Evolutionary conservation across 108 stramenopile genomes (phyloP).

Genomic region (Cyclotella kingstonii): DNA sequence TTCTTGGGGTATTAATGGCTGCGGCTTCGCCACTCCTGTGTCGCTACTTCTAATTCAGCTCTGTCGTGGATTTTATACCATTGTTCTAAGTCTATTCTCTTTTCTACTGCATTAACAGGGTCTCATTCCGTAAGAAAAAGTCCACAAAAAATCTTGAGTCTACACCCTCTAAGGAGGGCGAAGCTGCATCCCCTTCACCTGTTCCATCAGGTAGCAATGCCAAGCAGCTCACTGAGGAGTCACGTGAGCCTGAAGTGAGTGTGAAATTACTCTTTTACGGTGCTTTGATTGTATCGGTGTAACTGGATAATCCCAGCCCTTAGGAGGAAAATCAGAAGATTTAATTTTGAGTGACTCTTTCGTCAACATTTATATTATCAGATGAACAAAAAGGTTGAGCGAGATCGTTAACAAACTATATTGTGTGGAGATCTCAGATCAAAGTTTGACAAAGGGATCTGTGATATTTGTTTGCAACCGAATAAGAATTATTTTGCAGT

Average conservation of each 20-base stretch:
- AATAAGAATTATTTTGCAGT: not conserved
- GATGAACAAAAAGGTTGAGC: no score
- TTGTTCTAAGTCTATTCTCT: not conserved
- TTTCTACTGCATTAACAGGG: slow-evolving; percentile 14
- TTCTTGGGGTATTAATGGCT: no score
- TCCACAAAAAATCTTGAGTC: slow-evolving; percentile 27
- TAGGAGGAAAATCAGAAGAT: not conserved
- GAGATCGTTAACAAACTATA: no score
- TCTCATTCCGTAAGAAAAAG: slow-evolving; percentile 48
- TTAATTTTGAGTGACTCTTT: no score
- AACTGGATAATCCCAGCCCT: not conserved
- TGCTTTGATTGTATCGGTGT: not conserved
- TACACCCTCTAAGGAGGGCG: slow-evolving; percentile 10
- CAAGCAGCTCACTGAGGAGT: slow-evolving; percentile 4
- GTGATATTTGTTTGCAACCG: not conserved
- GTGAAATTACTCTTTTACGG: not conserved
- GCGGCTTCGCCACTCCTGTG: no score
- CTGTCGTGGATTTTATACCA: no score
- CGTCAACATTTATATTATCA: no score
- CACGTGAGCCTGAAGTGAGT: slow-evolving; percentile 20
- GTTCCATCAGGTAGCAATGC: not conserved
- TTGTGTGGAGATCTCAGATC: no score
- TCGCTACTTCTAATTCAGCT: no score
- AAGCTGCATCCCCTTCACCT: slow-evolving; percentile 46
- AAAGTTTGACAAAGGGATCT: not conserved